Base-by-base conservation (phyloP, 2,329 filamentous ascomycete species). In the Cordyceps javanica region DNA sequence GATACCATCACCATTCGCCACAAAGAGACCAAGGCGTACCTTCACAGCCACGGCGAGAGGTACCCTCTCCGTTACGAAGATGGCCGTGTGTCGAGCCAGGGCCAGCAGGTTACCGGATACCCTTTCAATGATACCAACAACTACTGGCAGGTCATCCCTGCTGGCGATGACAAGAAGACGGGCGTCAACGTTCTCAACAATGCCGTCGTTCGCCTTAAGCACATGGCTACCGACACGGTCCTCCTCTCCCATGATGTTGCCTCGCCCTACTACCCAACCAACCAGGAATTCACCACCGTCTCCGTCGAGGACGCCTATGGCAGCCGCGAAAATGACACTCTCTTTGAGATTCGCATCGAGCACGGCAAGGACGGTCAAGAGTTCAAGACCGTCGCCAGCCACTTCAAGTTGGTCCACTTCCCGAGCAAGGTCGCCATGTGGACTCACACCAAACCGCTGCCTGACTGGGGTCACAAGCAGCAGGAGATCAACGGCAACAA, bases 401-500 rank as follows among this genome's bases (percentile, higher is more conserved):
- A 96, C 75, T 97, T 99, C 83, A 97, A 97, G 77, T 82, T 99
- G 60, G 84, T 99, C 65, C 94, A 99, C 73, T 85, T 89, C 68
- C 91, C 93, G 8, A 95, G 91, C 72, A 96, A 95, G 72, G 94
- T 99, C 52, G 93, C 94, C 63, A 96, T 99, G 93, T 99, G 94
- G 94, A 99, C 94, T 28, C 93, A 97, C 73, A 89, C 89, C 36
- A 94, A 86, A 60, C 90, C 94, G 51, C 83, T 99, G n/a, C 94
- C 94, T 5, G 94, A 99, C 4, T 99, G 94, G 94, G 94, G 82
- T 26, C 93, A 89, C 77, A 94, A 95, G 73, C 94, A 99, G 73
- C 93, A 96, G 68, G 94, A 99, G 72, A 97, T 99, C 78, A 99
- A 99, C 73, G 94, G 94, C 60, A 99, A 99, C 81, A 99, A 99